These are phyloP conservation scores for Penicillium antarcticum DNA, from an alignment of 495 filamentous ascomycete species.

Conservation along the genomic window DNA sequence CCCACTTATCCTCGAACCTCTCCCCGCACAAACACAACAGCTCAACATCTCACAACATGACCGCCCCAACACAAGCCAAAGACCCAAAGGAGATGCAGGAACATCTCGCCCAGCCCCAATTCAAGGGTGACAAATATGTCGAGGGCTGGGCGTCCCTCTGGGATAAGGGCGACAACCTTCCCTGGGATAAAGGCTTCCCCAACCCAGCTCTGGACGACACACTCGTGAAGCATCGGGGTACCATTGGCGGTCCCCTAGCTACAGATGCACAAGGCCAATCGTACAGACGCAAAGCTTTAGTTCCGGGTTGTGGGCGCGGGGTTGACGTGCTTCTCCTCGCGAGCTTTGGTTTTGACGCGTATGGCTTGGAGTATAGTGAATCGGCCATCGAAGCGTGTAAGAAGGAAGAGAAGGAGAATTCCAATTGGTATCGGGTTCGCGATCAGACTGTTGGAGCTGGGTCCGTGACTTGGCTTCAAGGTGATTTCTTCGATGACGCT, in stretches of 20 bases:
- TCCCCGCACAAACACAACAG: background rate
- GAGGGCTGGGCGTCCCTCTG: constrained; percentile 62
- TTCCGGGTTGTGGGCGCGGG: constrained; percentile 74
- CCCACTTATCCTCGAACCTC: background rate
- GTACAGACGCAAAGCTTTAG: constrained; percentile 49
- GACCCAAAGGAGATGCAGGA: constrained; percentile 23
- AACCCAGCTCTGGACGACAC: constrained; percentile 66
- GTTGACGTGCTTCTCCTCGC: constrained; percentile 72
- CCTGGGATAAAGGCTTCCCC: constrained; percentile 66
- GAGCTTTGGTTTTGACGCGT: constrained; percentile 67
- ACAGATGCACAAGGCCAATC: constrained; percentile 20
- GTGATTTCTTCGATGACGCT: constrained; percentile 70
- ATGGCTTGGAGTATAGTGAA: constrained; percentile 65
- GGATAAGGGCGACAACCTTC: constrained; percentile 56
- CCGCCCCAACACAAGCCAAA: constrained; percentile 11
- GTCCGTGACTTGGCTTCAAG: constrained; percentile 54
- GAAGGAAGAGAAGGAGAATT: constrained; percentile 38
- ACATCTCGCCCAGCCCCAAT: constrained; percentile 29
- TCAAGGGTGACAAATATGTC: constrained; percentile 28
- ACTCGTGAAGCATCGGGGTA: constrained; percentile 42
- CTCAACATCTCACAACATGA: constrained; percentile 13
- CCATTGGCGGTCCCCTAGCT: constrained; percentile 41
- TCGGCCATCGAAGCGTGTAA: constrained; percentile 54
- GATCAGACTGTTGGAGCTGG: constrained; percentile 49
- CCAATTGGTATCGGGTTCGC: constrained; percentile 43